Base-by-base conservation (phyloP, 257 asterid genomes). In the Parsonsia alboflavescens region DNA sequence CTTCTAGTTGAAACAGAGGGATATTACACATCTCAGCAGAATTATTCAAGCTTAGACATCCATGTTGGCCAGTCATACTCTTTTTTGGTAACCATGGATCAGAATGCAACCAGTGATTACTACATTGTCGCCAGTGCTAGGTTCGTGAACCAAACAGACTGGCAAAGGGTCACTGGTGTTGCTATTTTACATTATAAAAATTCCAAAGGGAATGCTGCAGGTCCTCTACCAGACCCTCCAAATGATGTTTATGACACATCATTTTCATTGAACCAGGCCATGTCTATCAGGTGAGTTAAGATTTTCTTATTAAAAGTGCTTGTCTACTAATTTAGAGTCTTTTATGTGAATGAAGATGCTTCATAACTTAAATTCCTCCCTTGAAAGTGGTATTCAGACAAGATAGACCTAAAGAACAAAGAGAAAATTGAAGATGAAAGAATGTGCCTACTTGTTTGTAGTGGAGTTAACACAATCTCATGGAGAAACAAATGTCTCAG, bases 1-100 rank as follows among this genome's bases (percentile, higher is more conserved):
- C 97, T 91, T 73, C 85, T 94, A 64, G 98, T 78, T 48, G 98
- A 94, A 82, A 92, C 98, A 2, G 98, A 94, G 79, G 98, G 98
- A 71, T 82, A 84, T 33, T 94, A 94, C 82, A 88, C 98, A 42
- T 75, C 90, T 5, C 98, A 94, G 83, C 94, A 88, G 86, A 91
- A 91, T 70, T 94, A 83, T 67, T 81, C 90, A 22, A 89, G 90
- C 81, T 39, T 94, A 74, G 98, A 94, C 82, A 88, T 91, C 61
- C 97, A 91, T 79, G 98, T 94, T 15, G 98, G 98, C 36, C 98
- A 94, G 78, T 91, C 98, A 3, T 94, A 79, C 85, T 68, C 95
- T 12, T 94, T 94, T 74, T 82, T 94, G 50, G 91, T 94, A 30
- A 78, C 93, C 46, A 92, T 86, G 97, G 97, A 94, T 86, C 98